Evolutionary conservation across 2,329 filamentous ascomycete genomes (phyloP).

Genomic region (Pseudogymnoascus sp.): DNA sequence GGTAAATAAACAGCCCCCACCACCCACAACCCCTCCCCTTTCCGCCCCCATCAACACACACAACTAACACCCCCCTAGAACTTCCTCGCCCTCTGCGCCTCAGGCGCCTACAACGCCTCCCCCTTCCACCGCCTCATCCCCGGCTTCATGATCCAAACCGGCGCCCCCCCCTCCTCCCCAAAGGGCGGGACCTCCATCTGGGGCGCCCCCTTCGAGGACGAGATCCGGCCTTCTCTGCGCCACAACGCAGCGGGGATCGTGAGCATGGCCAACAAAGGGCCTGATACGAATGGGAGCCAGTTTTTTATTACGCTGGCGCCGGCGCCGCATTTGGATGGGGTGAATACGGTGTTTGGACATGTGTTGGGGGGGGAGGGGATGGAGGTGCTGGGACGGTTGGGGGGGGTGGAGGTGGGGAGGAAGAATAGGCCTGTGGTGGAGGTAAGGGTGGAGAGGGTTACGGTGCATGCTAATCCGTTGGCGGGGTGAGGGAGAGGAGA

Average conservation of each 20-base stretch:
- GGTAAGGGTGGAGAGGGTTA: conserved; percentile 58
- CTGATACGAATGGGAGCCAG: conserved; percentile 69
- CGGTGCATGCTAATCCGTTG: conserved; percentile 72
- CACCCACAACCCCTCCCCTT: neutral
- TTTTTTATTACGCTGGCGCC: conserved; percentile 76
- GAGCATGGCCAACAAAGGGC: too few relatives aligned
- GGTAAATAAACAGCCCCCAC: conserved; percentile 34
- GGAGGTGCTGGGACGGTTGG: conserved; percentile 61
- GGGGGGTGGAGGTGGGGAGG: conserved; percentile 65
- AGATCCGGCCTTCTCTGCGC: too few relatives aligned
- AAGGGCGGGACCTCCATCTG: too few relatives aligned
- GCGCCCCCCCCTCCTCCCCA: conserved; percentile 52
- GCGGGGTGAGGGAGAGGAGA: conserved; percentile 32
- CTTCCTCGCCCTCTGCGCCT: conserved; percentile 79
- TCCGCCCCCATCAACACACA: neutral
- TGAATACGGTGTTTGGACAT: conserved; percentile 76
- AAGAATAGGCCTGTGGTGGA: conserved; percentile 65
- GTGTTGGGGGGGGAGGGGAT: conserved; percentile 57
- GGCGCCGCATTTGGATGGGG: conserved; percentile 71
- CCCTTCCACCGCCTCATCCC: conserved; percentile 76
- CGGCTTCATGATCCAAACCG: conserved; percentile 72
- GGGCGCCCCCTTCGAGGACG: too few relatives aligned
- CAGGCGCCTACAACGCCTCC: conserved; percentile 64
- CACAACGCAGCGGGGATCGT: too few relatives aligned
- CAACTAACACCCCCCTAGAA: conserved; percentile 45